Evolutionary conservation across 2,329 filamentous ascomycete genomes (phyloP).

Genomic region (Trichoderma sp.): DNA sequence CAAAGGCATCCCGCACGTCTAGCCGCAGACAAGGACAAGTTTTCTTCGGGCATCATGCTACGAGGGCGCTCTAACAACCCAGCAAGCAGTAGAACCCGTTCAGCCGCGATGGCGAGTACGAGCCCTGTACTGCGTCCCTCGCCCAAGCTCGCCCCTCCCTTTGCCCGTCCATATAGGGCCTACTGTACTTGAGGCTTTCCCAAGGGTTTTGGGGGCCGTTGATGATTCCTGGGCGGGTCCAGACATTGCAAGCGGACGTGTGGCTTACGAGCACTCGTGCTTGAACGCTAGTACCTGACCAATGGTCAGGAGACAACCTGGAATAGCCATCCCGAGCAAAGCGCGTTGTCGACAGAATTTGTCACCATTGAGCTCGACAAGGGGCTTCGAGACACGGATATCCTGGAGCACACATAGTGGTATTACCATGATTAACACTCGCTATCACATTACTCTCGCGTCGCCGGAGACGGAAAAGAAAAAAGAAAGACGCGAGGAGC

Average conservation of each 20-base stretch:
- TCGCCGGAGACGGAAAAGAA: not conserved
- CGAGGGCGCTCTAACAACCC: slow-evolving; percentile 6
- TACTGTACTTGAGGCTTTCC: slow-evolving; percentile 18
- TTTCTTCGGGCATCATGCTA: slow-evolving; percentile 5
- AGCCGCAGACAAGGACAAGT: not conserved
- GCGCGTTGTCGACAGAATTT: not conserved
- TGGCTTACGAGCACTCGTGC: slow-evolving; percentile 1
- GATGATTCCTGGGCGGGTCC: slow-evolving; percentile 9
- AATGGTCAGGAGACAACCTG: not conserved
- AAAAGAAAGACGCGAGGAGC: slow-evolving; percentile 14
- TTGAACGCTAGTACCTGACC: slow-evolving; percentile 4
- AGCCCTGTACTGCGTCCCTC: not conserved
- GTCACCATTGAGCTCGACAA: slow-evolving; percentile 1
- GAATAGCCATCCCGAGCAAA: not conserved
- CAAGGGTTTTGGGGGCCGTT: slow-evolving; percentile 25
- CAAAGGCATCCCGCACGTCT: slow-evolving; percentile 14
- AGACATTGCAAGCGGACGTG: slow-evolving; percentile 6
- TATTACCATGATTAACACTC: not conserved
- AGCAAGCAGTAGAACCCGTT: slow-evolving; percentile 2
- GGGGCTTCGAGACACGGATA: not conserved
- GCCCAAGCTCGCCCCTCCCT: slow-evolving; percentile 11
- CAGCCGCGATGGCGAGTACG: not conserved
- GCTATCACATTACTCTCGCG: not conserved
- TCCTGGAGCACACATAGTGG: not conserved
- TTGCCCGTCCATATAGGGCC: slow-evolving; percentile 14